phyloP scores from a whole-genome alignment of 2,329 filamentous ascomycete genomes.

The Penicillium thymicola region DNA sequence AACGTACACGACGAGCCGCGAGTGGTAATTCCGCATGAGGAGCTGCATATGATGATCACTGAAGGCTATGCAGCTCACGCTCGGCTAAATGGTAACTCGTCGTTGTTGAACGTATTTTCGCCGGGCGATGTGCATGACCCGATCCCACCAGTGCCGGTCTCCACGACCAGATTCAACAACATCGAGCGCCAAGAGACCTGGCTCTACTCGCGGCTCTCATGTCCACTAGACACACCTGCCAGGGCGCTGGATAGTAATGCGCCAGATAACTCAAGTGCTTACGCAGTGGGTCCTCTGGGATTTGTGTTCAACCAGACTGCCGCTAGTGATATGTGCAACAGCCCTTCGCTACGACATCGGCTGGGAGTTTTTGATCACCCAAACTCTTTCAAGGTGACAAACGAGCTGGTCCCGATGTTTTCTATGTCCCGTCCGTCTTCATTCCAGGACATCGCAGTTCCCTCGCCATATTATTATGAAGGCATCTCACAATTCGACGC shows the following conservation, averaged over 20 bases:
- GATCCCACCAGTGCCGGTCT: not conserved
- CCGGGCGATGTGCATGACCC: not conserved
- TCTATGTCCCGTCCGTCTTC: conserved; percentile 13
- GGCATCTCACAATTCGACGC: not conserved
- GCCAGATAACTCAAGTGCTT: not conserved
- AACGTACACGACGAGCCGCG: conserved; percentile 84
- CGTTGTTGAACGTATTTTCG: not conserved
- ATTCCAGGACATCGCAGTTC: conserved; percentile 14
- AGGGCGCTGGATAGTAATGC: conserved; percentile 2
- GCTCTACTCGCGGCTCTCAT: conserved; percentile 11
- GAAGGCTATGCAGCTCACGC: conserved; percentile 20
- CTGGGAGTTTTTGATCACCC: conserved; percentile 10
- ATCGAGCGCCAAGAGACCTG: conserved; percentile 15
- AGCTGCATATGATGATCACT: conserved; percentile 62
- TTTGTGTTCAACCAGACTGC: conserved; percentile 13
- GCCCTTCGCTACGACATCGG: conserved; percentile 7
- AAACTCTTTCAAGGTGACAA: conserved; percentile 10
- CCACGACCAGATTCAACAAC: conserved; percentile 6
- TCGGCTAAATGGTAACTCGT: conserved; percentile 1
- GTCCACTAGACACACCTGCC: conserved; percentile 13
- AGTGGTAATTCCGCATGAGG: conserved; percentile 72
- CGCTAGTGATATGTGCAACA: conserved; percentile 11
- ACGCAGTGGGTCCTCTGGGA: conserved; percentile 4
- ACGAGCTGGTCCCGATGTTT: conserved; percentile 12
- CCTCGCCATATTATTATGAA: conserved; percentile 14